Conservation (phyloP, 495 filamentous ascomycete genomes). For the Aspergillus haitiensis region DNA sequence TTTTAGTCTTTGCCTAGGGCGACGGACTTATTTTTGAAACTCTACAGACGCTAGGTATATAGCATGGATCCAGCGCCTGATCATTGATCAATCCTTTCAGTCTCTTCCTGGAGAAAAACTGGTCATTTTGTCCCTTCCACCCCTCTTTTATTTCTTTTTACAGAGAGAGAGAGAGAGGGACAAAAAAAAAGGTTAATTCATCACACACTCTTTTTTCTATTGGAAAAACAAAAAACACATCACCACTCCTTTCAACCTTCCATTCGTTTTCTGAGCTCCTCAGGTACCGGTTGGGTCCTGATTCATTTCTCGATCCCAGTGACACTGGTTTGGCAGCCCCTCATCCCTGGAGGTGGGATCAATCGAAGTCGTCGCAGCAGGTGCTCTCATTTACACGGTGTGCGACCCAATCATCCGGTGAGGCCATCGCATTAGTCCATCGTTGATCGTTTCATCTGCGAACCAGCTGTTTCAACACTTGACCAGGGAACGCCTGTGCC, state of each 20-base stretch:
- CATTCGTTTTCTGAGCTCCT: neutral
- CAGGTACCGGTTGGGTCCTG: too few relatives aligned
- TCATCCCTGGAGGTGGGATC: too few relatives aligned
- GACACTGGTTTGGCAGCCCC: too few relatives aligned
- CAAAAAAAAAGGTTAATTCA: neutral
- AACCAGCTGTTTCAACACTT: conserved; percentile 37
- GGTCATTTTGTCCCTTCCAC: too few relatives aligned
- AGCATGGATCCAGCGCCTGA: neutral
- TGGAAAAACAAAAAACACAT: too few relatives aligned
- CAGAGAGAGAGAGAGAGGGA: too few relatives aligned
- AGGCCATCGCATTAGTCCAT: conserved; percentile 15
- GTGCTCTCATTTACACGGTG: neutral
- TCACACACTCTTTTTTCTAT: neutral
- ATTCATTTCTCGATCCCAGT: too few relatives aligned
- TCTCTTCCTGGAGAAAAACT: too few relatives aligned
- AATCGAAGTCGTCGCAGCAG: too few relatives aligned
- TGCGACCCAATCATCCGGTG: conserved; percentile 14
- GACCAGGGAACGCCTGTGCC: conserved; percentile 5
- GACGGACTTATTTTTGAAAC: neutral
- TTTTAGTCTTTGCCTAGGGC: neutral
- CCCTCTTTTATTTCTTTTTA: too few relatives aligned
- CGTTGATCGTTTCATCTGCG: conserved; percentile 36
- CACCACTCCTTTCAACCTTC: neutral
- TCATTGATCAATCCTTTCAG: too few relatives aligned
- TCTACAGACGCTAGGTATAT: conserved; percentile 15